These are phyloP conservation scores for Hyaloscypha bicolor DNA, from an alignment of 495 filamentous ascomycete species.

Conservation along the genomic window DNA sequence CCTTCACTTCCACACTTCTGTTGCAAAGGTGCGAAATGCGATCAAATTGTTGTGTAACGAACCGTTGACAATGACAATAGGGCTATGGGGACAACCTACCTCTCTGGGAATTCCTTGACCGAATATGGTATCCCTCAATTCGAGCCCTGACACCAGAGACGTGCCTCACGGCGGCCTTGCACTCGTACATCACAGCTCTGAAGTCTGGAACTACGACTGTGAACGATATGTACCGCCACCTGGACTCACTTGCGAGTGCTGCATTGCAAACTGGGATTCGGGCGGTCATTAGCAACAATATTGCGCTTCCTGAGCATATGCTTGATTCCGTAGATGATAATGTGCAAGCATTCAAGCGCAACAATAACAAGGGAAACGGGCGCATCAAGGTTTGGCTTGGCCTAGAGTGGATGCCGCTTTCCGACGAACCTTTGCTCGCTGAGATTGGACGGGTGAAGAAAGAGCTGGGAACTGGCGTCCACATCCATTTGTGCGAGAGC, in stretches of 20 bases:
- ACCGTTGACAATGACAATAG: neutral
- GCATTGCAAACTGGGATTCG: conserved; percentile 12
- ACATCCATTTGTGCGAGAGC: conserved; percentile 16
- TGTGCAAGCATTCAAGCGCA: conserved; percentile 5
- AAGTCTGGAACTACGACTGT: conserved; percentile 16
- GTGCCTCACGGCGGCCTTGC: conserved; percentile 3
- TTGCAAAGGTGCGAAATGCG: conserved; percentile 11
- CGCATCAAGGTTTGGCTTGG: conserved; percentile 16
- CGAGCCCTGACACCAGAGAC: conserved; percentile 1
- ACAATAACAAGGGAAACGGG: neutral
- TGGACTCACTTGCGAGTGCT: conserved; percentile 5
- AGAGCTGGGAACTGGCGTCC: conserved; percentile 6
- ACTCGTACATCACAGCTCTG: conserved; percentile 17
- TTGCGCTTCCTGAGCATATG: conserved; percentile 12
- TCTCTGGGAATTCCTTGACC: conserved; percentile 17
- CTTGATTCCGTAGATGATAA: conserved; percentile 12
- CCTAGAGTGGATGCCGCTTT: conserved; percentile 18
- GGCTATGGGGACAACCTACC: conserved; percentile 11
- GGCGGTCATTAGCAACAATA: conserved; percentile 7
- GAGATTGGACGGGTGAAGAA: conserved; percentile 11
- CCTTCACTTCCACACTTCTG: conserved; percentile 17
- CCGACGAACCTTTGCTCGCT: conserved; percentile 1
- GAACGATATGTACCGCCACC: conserved; percentile 17
- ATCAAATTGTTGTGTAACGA: neutral
- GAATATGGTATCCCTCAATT: conserved; percentile 16